Evolutionary conservation across 371 early-diverging fungal species (phyloP).

Genomic region (Mortierella polycephala): DNA sequence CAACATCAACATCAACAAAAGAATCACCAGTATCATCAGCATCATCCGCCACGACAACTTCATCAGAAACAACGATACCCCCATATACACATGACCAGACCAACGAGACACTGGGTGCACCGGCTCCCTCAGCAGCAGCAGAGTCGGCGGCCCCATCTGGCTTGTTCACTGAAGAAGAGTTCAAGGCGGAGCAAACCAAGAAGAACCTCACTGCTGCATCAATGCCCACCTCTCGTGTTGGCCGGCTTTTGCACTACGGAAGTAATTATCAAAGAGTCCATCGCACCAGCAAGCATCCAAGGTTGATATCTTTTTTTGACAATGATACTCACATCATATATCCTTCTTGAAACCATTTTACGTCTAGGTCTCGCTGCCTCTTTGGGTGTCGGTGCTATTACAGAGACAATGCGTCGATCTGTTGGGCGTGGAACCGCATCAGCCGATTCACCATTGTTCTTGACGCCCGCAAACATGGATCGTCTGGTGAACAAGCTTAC

Average conservation of each 20-base stretch:
- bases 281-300: too few relatives aligned
- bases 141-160: background rate
- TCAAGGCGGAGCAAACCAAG: constrained; percentile 9
- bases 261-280: constrained; percentile 31
- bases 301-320: too few relatives aligned
- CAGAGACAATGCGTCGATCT: constrained; percentile 77
- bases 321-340: too few relatives aligned
- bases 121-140: background rate
- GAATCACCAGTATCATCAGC: background rate
- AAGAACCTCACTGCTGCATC: constrained; percentile 63
- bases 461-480: constrained; percentile 88
- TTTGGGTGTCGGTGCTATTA: constrained; percentile 78
- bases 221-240: constrained; percentile 73
- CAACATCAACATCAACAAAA: background rate
- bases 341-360: background rate
- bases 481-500: constrained; percentile 88
- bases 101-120: background rate
- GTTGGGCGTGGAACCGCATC: constrained; percentile 60
- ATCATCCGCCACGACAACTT: background rate
- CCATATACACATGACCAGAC: too few relatives aligned
- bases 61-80: background rate
- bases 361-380: constrained; percentile 71
- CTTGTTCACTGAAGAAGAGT: constrained; percentile 7
- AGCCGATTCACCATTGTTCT: constrained; percentile 57
- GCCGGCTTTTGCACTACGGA: constrained; percentile 77